Conservation (phyloP, 352 stramenopile genomes). For the Nothophytophthora sp. region DNA sequence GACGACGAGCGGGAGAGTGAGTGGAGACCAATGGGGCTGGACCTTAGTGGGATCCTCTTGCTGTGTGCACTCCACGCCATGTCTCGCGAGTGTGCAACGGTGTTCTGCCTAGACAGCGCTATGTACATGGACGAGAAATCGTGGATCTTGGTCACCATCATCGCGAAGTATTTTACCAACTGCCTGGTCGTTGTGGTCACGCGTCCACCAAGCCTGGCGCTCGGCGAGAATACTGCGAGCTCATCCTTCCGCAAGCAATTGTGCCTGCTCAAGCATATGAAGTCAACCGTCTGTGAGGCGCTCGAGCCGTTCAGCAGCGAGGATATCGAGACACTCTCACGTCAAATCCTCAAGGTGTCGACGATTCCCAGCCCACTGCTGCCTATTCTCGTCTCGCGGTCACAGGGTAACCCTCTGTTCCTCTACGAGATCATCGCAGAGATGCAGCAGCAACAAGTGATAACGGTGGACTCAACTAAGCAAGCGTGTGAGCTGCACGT, state of each 20-base stretch:
- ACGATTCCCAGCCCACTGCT: slow-evolving; percentile 60
- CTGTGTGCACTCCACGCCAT: slow-evolving; percentile 80
- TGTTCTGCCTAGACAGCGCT: slow-evolving; percentile 84
- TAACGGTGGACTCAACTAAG: slow-evolving; percentile 61
- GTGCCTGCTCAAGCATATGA: slow-evolving; percentile 69
- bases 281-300: slow-evolving; percentile 40
- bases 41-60: slow-evolving; percentile 75
- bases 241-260: slow-evolving; percentile 78
- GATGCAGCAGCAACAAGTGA: slow-evolving; percentile 79
- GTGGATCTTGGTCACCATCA: slow-evolving; percentile 78
- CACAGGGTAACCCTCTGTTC: slow-evolving; percentile 85
- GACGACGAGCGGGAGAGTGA: slow-evolving; percentile 47
- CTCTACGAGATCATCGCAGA: slow-evolving; percentile 84
- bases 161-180: slow-evolving; percentile 89
- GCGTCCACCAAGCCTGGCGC: slow-evolving; percentile 60
- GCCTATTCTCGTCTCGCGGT: slow-evolving; percentile 68
- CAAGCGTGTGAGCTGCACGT: slow-evolving; percentile 69
- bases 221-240: slow-evolving; percentile 73
- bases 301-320: slow-evolving; percentile 58
- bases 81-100: slow-evolving; percentile 59
- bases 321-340: slow-evolving; percentile 64
- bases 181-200: slow-evolving; percentile 76
- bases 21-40: slow-evolving; percentile 63
- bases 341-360: slow-evolving; percentile 64
- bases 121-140: slow-evolving; percentile 90